A percentile compares a stretch with the other conserved stretches of the same genome.
phyloP scores from a whole-genome alignment of 78 protist genomes.

The Polysphondylium violaceum region DNA sequence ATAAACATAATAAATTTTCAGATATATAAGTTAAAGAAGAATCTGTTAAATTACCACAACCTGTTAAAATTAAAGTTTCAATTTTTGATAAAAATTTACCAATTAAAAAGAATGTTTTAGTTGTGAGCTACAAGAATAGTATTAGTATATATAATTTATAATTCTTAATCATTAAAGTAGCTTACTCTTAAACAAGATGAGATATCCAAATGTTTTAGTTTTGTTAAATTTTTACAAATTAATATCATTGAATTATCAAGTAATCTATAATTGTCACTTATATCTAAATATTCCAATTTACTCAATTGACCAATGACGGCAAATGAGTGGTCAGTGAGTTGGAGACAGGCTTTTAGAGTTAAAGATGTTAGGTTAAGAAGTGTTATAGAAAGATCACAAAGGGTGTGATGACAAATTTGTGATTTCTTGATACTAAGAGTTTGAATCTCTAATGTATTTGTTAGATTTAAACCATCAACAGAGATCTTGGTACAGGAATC shows the following conservation, averaged over 20 bases:
- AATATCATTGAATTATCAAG: constrained; percentile 49
- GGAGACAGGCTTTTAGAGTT: constrained; percentile 45
- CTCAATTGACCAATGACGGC: neutral
- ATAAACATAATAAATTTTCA: constrained; percentile 28
- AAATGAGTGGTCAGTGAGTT: constrained; percentile 51
- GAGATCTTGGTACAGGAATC: constrained; percentile 38
- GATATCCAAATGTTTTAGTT: constrained; percentile 24
- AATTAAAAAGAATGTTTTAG: constrained; percentile 46
- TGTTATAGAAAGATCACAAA: neutral
- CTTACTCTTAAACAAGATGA: constrained; percentile 29
- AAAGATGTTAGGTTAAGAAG: constrained; percentile 20
- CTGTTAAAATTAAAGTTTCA: constrained; percentile 1
- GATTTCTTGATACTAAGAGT: constrained; percentile 39
- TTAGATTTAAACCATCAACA: constrained; percentile 8
- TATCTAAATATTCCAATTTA: constrained; percentile 40
- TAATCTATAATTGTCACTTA: constrained; percentile 39
- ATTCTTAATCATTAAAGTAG: neutral
- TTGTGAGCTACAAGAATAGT: constrained; percentile 4
- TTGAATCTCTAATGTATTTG: neutral
- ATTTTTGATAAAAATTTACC: constrained; percentile 39
- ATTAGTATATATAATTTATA: neutral
- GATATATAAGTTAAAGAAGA: constrained; percentile 10
- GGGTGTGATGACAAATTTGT: constrained; percentile 45
- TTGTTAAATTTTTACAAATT: constrained; percentile 31
- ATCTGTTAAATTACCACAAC: constrained; percentile 51